Base-by-base conservation (phyloP, 2,329 filamentous ascomycete species). In the Talaromyces amestolkiae region DNA sequence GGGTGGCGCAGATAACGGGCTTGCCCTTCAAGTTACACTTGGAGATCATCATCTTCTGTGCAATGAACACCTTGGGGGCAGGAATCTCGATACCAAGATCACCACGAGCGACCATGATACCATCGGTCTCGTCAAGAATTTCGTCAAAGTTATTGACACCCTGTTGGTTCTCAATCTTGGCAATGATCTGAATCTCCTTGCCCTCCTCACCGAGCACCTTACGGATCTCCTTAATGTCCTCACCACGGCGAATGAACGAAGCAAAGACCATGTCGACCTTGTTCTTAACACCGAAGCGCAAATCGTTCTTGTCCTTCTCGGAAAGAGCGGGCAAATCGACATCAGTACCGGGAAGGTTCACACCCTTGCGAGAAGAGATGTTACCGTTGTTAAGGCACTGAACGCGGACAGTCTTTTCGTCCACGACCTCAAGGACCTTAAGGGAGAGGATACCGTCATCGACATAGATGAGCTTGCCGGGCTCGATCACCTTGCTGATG, bases 11-110 rank as follows among this genome's bases (percentile, higher is more conserved):
- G 79, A 99, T 97, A 80, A 94, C 93, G 72, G 95, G 95, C 87
- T 99, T 99, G 82, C 95, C 95, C 72, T 93, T 93, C 77, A 97
- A 89, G 86, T 99, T 99, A 89, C 95, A 99, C 89, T 98, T 98
- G 82, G 95, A 93, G 81, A 99, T 99, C 87, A 99, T 93, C 92
- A 99, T 99, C 91, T 99, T 99, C 86, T 99, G 95, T 65, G 95
- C 95, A 72, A 96, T 92, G 82, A 99, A 99, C 71, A 99, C 95
- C 86, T 99, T 95, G 70, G 94, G 92, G 68, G 95, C 94, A 59
- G 95, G 94, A 74, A 99, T 99, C 84, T 99, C 95, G 74, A 99
- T 99, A 85, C 95, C 95, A 70, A 97, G 84, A 78, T 98, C 95
- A 84, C 95, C 95, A 88, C 95, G 94, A 75, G 95, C 95, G 72